phyloP scores from a whole-genome alignment of 2,329 filamentous ascomycete genomes.

The Colletotrichum sidae region DNA sequence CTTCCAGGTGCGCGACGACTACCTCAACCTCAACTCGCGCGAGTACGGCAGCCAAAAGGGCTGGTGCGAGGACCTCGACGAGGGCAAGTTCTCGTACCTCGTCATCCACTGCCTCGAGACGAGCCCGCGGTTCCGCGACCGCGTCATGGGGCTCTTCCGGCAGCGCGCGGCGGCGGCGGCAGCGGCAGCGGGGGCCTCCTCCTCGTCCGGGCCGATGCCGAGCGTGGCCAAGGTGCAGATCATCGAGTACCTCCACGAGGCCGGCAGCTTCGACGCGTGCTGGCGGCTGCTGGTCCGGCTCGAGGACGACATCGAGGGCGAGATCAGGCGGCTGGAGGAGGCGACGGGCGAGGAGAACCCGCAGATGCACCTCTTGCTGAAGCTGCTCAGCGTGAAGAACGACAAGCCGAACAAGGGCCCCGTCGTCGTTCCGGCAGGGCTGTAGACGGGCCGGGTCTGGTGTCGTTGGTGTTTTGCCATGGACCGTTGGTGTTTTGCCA shows the following conservation, averaged over 20 bases:
- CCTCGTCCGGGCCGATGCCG: not conserved
- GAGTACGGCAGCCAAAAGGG: constrained; percentile 51
- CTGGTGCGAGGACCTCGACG: constrained; percentile 54
- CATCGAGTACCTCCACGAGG: constrained; percentile 6
- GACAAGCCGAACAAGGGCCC: constrained; percentile 5
- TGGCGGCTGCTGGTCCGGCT: not conserved
- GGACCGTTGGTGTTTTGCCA: too few species aligned
- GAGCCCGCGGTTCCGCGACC: not conserved
- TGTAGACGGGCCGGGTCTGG: not conserved
- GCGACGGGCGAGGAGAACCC: constrained; percentile 8
- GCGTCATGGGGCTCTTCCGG: constrained; percentile 13
- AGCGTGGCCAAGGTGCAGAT: constrained; percentile 5
- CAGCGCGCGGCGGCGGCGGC: not conserved
- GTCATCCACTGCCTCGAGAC: constrained; percentile 15
- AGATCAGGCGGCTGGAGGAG: constrained; percentile 3
- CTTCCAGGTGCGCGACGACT: constrained; percentile 50
- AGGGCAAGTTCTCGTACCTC: constrained; percentile 42
- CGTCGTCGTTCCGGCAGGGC: not conserved
- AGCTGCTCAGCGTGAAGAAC: constrained; percentile 10
- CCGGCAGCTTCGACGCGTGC: constrained; percentile 11
- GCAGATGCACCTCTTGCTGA: constrained; percentile 1
- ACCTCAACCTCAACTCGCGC: constrained; percentile 43
- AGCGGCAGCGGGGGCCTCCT: too few species aligned
- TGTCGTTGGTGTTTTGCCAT: too few species aligned
- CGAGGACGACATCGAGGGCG: constrained; percentile 9